A percentile compares a stretch with the other conserved stretches of the same genome.
Evolutionary conservation across 257 asterid species (phyloP).

Genomic region (Solanum etuberosum): DNA sequence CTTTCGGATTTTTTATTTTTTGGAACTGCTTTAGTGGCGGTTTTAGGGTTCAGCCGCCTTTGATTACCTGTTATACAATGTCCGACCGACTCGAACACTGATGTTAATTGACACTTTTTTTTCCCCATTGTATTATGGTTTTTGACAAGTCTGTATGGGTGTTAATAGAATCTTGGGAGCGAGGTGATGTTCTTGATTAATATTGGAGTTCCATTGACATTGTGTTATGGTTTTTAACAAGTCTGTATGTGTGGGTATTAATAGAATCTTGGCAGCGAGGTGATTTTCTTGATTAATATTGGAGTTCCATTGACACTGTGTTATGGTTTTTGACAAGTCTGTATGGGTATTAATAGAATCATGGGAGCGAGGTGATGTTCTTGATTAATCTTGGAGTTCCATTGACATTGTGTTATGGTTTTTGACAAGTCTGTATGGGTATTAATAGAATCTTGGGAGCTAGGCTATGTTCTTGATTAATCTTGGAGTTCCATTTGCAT

Average conservation of each 20-base stretch:
- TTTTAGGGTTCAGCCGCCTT: not conserved
- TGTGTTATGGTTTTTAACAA: not conserved
- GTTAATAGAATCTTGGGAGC: not conserved
- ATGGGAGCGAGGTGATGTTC: not conserved
- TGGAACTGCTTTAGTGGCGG: not conserved
- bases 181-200: not conserved
- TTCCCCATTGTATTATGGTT: not conserved
- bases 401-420: too few relatives aligned
- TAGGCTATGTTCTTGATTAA: too few relatives aligned
- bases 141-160: not conserved
- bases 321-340: not conserved
- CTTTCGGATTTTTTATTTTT: not conserved
- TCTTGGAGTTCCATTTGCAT: not conserved
- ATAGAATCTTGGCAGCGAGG: not conserved
- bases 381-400: too few relatives aligned
- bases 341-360: not conserved
- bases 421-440: too few relatives aligned
- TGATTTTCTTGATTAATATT: not conserved
- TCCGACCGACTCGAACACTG: not conserved
- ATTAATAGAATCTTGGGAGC: too few relatives aligned
- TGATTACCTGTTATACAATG: not conserved
- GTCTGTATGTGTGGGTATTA: not conserved
- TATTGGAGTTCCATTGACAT: not conserved
- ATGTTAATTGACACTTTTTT: not conserved
- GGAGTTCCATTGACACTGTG: not conserved